These are phyloP conservation scores for Neolecta irregularis DNA, from an alignment of 1,139 yeast genomes.

Conservation along the genomic window DNA sequence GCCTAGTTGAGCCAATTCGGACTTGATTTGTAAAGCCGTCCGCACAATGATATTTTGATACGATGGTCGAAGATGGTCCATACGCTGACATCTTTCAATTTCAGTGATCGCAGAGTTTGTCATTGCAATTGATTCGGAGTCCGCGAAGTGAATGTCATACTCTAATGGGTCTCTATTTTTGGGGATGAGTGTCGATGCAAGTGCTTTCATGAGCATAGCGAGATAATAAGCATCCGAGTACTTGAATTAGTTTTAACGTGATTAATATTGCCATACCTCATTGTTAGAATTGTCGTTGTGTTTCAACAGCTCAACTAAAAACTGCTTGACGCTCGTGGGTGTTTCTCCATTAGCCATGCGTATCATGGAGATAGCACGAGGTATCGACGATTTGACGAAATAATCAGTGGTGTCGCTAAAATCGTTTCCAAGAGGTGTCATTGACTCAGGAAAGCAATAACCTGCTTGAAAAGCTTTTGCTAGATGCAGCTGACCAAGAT, in stretches of 20 bases:
- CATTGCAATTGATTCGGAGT: conserved; percentile 22
- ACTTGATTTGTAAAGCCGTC: conserved; percentile 33
- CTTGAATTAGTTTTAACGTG: not conserved
- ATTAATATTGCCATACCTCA: conserved; percentile 18
- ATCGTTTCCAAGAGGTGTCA: conserved; percentile 65
- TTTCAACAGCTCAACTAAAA: conserved; percentile 55
- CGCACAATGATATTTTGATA: conserved; percentile 44
- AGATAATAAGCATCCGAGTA: conserved; percentile 64
- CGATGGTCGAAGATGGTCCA: conserved; percentile 82
- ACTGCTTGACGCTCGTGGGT: conserved; percentile 45
- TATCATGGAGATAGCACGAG: conserved; percentile 43
- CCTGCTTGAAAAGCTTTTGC: conserved; percentile 51
- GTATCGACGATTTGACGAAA: conserved; percentile 55
- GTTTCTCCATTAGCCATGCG: conserved; percentile 51
- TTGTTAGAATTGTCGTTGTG: conserved; percentile 81
- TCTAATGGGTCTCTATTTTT: conserved; percentile 8
- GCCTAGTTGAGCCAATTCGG: conserved; percentile 45
- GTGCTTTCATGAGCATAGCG: conserved; percentile 40
- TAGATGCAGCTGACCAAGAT: conserved; percentile 59
- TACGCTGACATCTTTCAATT: conserved; percentile 54
- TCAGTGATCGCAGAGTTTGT: conserved; percentile 38
- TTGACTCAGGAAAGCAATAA: conserved; percentile 54
- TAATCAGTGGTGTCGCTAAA: conserved; percentile 55
- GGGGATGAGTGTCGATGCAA: conserved; percentile 22
- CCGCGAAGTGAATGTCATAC: conserved; percentile 21